Base-by-base conservation (phyloP, 768 basidiomycete species). In the Suillus occidentalis region DNA sequence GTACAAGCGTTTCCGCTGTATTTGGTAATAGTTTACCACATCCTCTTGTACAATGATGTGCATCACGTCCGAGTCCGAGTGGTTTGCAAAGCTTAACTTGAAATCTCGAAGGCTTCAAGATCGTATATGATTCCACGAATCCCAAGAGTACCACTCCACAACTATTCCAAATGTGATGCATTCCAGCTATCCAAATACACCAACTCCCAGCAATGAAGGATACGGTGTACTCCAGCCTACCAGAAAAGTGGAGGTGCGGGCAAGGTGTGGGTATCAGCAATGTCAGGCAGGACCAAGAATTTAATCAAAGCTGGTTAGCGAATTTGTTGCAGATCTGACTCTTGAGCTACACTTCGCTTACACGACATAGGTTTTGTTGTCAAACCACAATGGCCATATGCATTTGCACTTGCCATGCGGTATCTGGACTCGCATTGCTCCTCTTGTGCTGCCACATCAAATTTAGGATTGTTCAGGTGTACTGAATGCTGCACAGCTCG, bases 341-440 rank as follows among this genome's bases (percentile, higher is more conserved):
- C 8, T 49, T 28, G 28, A n/a, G 10, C 12, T 52, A 14, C 20
- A 34, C 43, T 31, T 62, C 4, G 16, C 50, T 61, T 8, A 66
- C 36, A 40, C 28, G 25, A 40, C 6, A 16, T 63, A 95, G 94
- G 93, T 8, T 79, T 84, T 25, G 72, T 82, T 1, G 63, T 95
- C 13, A 59, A 93, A n/a, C 76, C 82, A 6, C 70, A 83, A 13
- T 80, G 81, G 63, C 92, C 92, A 0, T 83, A 87, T 62, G 80
- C 88, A 28, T 80, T 85, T 18, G 87, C 85, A 0, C 81, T 96
- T 16, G 92, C 92, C 0, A 88, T 82, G 42, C 74, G 78, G 22
- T 81, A 87, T 67, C 78, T 97, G 12, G 77, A 82, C 14, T 76
- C 78, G 1, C 81, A 89, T 72, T 97, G 95, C 69, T 90, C 92